These are phyloP conservation scores for Castanea sativa DNA, from an alignment of 306 rosid genomes.

Conservation along the genomic window DNA sequence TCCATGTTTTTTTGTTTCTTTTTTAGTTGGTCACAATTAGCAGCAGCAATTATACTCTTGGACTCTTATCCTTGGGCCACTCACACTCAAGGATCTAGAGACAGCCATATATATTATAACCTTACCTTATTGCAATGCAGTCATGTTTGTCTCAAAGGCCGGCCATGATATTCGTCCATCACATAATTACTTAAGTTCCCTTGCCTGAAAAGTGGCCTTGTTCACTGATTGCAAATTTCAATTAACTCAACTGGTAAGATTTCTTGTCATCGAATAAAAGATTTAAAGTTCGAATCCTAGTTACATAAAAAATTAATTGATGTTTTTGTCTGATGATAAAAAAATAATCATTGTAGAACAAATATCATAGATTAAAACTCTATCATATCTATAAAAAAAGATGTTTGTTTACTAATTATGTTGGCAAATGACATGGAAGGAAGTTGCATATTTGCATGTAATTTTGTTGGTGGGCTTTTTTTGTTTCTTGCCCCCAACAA, in stretches of 20 bases:
- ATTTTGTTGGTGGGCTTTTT: not conserved
- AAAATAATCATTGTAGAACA: no score
- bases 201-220: slow-evolving; percentile 20
- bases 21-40: not conserved
- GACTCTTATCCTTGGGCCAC: no score
- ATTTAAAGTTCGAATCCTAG: fast-evolving
- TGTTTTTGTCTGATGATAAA: no score
- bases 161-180: slow-evolving; percentile 23
- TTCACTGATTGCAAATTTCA: not conserved
- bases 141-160: slow-evolving; percentile 7
- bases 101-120: slow-evolving; percentile 6
- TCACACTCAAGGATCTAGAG: not conserved
- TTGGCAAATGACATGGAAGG: slow-evolving; percentile 6
- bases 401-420: not conserved
- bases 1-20: no score
- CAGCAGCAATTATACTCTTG: not conserved
- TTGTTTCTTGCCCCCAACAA: slow-evolving; percentile 1
- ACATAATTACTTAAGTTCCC: slow-evolving; percentile 25
- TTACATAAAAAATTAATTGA: no score
- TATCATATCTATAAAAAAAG: no score
- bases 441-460: slow-evolving; percentile 15
- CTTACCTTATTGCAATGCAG: slow-evolving; percentile 10
- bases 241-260: no score
- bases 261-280: no score
- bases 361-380: fast-evolving